Conservation (phyloP, 441 rosid species). For the Brassica hybrid region DNA sequence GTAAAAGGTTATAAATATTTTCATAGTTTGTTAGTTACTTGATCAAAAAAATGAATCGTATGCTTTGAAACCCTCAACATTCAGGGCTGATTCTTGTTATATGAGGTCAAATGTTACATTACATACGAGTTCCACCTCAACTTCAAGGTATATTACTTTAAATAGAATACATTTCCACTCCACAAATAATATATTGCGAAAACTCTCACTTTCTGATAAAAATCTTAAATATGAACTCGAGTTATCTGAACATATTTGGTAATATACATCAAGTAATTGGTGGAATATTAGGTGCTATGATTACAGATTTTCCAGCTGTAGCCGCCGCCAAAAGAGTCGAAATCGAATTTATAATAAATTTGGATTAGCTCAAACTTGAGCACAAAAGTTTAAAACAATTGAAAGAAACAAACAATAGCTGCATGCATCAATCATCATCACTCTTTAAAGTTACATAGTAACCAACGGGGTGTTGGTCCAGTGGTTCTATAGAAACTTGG, state of each 20-base stretch:
- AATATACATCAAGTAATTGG: conserved; percentile 6
- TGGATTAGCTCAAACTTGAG: conserved; percentile 29
- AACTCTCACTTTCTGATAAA: neutral
- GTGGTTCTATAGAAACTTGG: too few species aligned
- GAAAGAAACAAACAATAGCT: conserved; percentile 17
- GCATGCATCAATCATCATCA: conserved; percentile 19
- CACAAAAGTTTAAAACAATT: neutral
- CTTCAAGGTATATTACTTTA: neutral
- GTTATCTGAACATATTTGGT: neutral
- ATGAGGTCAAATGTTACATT: neutral
- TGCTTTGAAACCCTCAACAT: neutral
- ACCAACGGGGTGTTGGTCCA: too few species aligned
- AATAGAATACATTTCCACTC: neutral
- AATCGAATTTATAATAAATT: neutral
- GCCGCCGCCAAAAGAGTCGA: conserved; percentile 38
- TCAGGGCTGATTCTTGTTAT: neutral
- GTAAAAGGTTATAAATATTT: neutral
- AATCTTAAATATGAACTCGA: neutral
- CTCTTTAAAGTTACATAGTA: neutral
- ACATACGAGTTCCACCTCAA: neutral
- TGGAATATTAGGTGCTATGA: conserved; percentile 38
- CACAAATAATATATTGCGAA: neutral
- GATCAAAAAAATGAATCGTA: neutral
- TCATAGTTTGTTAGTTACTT: neutral
- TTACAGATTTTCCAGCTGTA: conserved; percentile 34